Conservation (phyloP, 228 moss, liverwort and hornwort species). For the Sphagnum fallax region DNA sequence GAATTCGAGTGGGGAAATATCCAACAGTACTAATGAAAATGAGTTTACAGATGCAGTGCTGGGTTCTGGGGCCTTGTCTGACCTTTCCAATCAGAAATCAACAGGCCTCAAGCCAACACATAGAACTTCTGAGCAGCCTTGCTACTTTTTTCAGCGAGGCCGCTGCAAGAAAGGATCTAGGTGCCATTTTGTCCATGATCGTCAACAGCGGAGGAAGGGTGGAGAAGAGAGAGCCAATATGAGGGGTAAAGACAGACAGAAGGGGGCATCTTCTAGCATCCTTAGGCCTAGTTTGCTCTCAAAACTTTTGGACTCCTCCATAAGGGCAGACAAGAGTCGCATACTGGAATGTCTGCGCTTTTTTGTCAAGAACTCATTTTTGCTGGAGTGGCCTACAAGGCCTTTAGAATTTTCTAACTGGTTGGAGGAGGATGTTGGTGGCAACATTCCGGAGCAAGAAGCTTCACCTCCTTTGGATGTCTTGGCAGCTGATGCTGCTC, state of each 20-base stretch:
- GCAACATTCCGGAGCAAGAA: conserved; percentile 38
- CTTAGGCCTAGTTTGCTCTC: conserved; percentile 59
- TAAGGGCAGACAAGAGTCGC: conserved; percentile 72
- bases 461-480: conserved; percentile 37
- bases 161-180: conserved; percentile 64
- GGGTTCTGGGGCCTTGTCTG: background rate
- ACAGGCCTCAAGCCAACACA: conserved; percentile 10
- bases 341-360: conserved; percentile 79
- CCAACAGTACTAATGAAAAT: background rate
- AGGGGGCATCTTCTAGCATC: conserved; percentile 12
- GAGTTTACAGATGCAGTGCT: conserved; percentile 1
- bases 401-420: conserved; percentile 29
- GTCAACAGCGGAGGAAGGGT: conserved; percentile 23
- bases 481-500: conserved; percentile 35
- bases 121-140: conserved; percentile 20
- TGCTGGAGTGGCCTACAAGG: conserved; percentile 44
- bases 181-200: conserved; percentile 60
- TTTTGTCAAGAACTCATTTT: conserved; percentile 67
- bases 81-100: background rate
- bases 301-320: conserved; percentile 71
- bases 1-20: background rate
- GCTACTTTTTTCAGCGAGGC: conserved; percentile 55
- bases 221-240: conserved; percentile 9
- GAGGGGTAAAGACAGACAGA: conserved; percentile 13
- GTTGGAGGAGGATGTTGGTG: conserved; percentile 25